Base-by-base conservation (phyloP, 139 green algal genomes). In the Coccomyxa sp. region DNA sequence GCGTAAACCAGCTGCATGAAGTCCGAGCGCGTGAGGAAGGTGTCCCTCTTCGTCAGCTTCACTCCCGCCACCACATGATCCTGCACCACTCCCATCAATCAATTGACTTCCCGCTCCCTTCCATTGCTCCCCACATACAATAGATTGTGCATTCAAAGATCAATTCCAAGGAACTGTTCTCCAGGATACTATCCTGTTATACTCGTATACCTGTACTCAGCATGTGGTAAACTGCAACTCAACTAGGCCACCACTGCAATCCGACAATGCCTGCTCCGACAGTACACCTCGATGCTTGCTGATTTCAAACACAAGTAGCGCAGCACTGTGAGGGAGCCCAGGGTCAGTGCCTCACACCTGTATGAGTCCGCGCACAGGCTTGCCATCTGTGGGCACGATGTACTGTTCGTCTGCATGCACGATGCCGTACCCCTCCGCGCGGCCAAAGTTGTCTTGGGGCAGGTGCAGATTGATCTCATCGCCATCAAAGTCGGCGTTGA, bases 391-490 rank as follows among this genome's bases (percentile, higher is more conserved):
- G 58, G 97, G 97, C 71, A 97, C 93, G 59, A 97, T 98, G 92
- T 95, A 99, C 88, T 99, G 96, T 38, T 95, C 82, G 86, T 98
- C 94, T 0, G 97, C 95, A 82, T 97, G 90, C 23, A 99, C 95
- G 77, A 99, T 98, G 79, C 87, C 88, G 85, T 97, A 97, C n/a
- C 94, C 97, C 90, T 99, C 97, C 0, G 97, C 93, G 13, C 97
- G 88, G 0, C 89, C 93, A 28, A 95, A 80, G 66, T 96, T 90
- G 88, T 98, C 96, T 89, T 96, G 96, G 0, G 97, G 97, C 75
- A 99, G 86, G 82, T 99, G 97, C 84, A 99, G 88, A 91, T 99
- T 99, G 90, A 99, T 99, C 88, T 99, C 97, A 84, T 99, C 97
- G 1, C 97, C 97, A 83, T 99, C 97, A 92, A 99, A 99, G 87